Base-by-base conservation (phyloP, 768 basidiomycete species). In the Favolaschia claudopus region DNA sequence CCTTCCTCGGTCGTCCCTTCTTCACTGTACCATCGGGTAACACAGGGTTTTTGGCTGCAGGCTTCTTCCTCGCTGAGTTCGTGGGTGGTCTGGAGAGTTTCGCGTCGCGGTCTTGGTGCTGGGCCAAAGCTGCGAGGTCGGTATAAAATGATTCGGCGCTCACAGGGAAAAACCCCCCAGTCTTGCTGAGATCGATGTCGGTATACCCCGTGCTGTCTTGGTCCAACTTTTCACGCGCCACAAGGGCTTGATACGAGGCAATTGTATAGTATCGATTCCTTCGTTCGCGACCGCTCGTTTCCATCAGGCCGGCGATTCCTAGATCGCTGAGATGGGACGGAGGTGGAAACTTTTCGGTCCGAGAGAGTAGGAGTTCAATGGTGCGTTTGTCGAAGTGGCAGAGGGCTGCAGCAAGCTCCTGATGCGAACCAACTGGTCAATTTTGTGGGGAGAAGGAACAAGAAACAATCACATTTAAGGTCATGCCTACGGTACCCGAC, bases 201-300 rank as follows among this genome's bases (percentile, higher is more conserved):
- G 70, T 60, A 60, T 81, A 79, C 3, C 78, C 76, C 6, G 77
- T 75, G 37, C 75, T 72, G 4, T 74, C 65, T 50, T 83, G 80
- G 65, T 89, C 85, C 24, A 95, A 79, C 8, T 84, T 82, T 72
- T 95, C 91, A 40, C 79, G 77, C 2, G 78, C 74, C 44, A 94
- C 82, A 29, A 93, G 77, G 28, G 77, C 71, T 28, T 78, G 82
- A 73, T 92, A 96, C 28, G 87, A 85, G 2, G 83, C 80, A 39
- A 89, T 71, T 0, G 92, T 92, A 76, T 86, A 95, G 69, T 93
- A 93, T 61, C 93, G 83, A 70, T 93, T 86, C 22, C 93, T 89
- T 27, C 94, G 88, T 75, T 98, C 93, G 32, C 94, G 86, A 5
- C 93, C 93, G 61, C 82, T 80, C 1, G 86, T 92, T 74, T 97